Conservation (phyloP, 495 filamentous ascomycete genomes). For the Annulohypoxylon maeteangense region DNA sequence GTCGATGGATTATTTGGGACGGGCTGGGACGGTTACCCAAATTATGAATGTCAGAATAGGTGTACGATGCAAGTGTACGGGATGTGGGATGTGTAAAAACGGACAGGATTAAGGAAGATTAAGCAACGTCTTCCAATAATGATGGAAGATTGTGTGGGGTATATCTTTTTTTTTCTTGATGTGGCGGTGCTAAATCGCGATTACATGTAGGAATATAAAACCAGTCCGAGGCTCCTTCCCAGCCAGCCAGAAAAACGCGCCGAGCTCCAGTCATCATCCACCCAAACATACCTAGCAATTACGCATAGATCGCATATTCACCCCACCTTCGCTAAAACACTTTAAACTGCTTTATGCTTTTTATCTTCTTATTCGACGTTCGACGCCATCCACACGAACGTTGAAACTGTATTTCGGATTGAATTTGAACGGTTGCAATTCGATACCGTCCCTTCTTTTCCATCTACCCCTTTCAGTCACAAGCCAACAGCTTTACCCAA, state of each 20-base stretch:
- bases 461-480: background rate
- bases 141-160: conserved; percentile 15
- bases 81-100: background rate
- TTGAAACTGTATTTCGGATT: background rate
- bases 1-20: background rate
- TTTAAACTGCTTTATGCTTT: background rate
- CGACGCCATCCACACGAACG: background rate
- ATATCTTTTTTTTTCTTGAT: conserved; percentile 15
- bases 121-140: background rate
- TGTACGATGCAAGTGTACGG: background rate
- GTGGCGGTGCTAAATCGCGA: conserved; percentile 43
- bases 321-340: conserved; percentile 49
- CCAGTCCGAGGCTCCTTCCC: conserved; percentile 36
- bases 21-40: background rate
- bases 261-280: conserved; percentile 1
- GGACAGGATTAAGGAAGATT: background rate
- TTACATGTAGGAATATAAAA: conserved; percentile 47
- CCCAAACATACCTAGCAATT: conserved; percentile 8
- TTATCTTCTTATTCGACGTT: conserved; percentile 8
- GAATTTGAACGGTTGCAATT: background rate
- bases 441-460: background rate
- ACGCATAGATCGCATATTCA: conserved; percentile 28
- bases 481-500: background rate
- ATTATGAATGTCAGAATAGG: background rate
- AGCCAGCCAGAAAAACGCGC: background rate